phyloP scores from a whole-genome alignment of 2,329 filamentous ascomycete species.

The Sarocladium kiliense region DNA sequence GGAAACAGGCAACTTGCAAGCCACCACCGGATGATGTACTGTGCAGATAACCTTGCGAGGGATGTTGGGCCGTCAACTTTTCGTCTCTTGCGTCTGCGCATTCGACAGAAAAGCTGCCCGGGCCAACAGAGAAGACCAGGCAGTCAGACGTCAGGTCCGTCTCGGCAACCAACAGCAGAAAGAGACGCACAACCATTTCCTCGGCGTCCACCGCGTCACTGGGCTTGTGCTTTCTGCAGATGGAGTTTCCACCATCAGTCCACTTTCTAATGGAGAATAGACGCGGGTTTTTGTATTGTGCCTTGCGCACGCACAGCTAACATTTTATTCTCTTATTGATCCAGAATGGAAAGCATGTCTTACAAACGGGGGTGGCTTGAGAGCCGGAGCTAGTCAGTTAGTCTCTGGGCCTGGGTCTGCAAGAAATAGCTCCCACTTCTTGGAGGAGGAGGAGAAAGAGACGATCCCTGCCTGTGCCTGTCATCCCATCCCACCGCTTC shows the following conservation, averaged over 20 bases:
- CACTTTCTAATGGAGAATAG: neutral
- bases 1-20: neutral
- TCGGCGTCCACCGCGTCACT: no score
- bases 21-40: neutral
- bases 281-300: neutral
- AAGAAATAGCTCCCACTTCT: neutral
- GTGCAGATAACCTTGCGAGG: neutral
- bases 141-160: neutral
- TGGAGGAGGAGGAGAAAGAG: neutral
- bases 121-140: neutral
- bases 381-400: slow-evolving; percentile 3
- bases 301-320: neutral
- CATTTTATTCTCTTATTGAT: neutral
- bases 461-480: neutral
- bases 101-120: neutral
- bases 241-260: neutral
- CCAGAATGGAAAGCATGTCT: neutral
- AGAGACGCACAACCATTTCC: neutral
- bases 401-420: slow-evolving; percentile 2
- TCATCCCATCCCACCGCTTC: neutral
- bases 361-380: neutral
- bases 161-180: neutral
- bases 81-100: neutral
- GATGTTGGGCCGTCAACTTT: neutral
- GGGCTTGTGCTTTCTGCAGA: neutral